Evolutionary conservation across 352 stramenopile genomes (phyloP).

Genomic region (Phytophthora colocasiae): DNA sequence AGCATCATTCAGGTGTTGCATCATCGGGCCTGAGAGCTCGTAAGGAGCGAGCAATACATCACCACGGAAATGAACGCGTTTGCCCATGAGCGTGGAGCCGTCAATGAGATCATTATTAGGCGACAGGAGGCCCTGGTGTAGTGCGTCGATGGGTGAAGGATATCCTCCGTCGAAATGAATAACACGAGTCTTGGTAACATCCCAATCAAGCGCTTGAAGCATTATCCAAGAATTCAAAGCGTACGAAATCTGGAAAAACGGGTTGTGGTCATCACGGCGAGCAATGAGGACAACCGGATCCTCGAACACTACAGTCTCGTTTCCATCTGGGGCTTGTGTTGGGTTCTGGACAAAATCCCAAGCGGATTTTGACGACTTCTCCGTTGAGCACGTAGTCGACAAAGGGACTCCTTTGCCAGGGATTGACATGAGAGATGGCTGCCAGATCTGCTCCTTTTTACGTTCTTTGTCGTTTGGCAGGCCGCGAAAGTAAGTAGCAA

Average conservation of each 20-base stretch:
- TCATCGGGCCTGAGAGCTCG: constrained; percentile 63
- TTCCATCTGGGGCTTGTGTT: constrained; percentile 15
- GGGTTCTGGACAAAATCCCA: constrained; percentile 48
- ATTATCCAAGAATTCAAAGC: constrained; percentile 53
- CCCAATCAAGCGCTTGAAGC: constrained; percentile 41
- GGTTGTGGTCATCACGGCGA: constrained; percentile 59
- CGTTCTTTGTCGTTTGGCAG: constrained; percentile 29
- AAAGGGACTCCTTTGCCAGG: constrained; percentile 7
- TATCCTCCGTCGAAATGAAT: constrained; percentile 58
- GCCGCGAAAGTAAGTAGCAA: constrained; percentile 35
- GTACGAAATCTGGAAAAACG: constrained; percentile 61
- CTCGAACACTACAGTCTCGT: constrained; percentile 36
- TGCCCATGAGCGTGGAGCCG: constrained; percentile 38
- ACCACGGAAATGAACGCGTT: constrained; percentile 49
- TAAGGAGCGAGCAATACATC: constrained; percentile 60
- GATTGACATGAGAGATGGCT: constrained; percentile 10
- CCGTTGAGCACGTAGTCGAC: constrained; percentile 21
- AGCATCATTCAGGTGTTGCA: constrained; percentile 72
- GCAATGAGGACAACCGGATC: constrained; percentile 46
- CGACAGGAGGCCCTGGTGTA: constrained; percentile 52
- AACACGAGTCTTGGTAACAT: constrained; percentile 41
- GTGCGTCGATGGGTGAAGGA: constrained; percentile 45
- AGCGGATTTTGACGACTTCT: constrained; percentile 2
- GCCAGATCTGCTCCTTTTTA: constrained; percentile 38
- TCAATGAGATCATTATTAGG: constrained; percentile 38